Evolutionary conservation across 805 yeast species (phyloP).

Genomic region (Lachancea sp.): DNA sequence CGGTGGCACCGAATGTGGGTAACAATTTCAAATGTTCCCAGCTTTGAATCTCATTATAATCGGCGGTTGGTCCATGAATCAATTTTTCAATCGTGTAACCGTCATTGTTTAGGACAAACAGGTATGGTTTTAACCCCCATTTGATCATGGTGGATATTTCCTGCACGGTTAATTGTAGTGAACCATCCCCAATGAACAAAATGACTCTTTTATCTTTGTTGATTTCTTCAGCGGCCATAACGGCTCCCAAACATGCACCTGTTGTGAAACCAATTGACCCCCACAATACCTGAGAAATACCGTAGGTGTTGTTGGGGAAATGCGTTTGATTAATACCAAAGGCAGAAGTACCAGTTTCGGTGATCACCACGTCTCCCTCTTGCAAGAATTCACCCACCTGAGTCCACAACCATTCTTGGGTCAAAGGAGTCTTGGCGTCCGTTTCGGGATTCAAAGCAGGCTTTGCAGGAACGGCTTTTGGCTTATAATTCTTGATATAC

Average conservation of each 20-base stretch:
- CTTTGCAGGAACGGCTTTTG: slow-evolving; percentile 50
- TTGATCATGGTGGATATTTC: slow-evolving; percentile 64
- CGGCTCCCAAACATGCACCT: slow-evolving; percentile 64
- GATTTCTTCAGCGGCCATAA: slow-evolving; percentile 58
- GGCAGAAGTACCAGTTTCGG: slow-evolving; percentile 73
- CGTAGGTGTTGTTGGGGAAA: slow-evolving; percentile 55
- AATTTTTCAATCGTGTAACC: slow-evolving; percentile 73
- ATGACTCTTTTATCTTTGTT: slow-evolving; percentile 57
- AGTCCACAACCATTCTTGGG: slow-evolving; percentile 68
- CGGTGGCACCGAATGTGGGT: slow-evolving; percentile 44
- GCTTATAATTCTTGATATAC: slow-evolving; percentile 40
- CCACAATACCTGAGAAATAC: slow-evolving; percentile 71
- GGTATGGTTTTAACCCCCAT: slow-evolving; percentile 60
- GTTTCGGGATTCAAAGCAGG: slow-evolving; percentile 43
- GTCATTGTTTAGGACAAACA: slow-evolving; percentile 62
- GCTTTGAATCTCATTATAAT: slow-evolving; percentile 59
- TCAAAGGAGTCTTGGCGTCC: slow-evolving; percentile 40
- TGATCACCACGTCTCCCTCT: slow-evolving; percentile 59
- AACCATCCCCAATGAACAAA: slow-evolving; percentile 70
- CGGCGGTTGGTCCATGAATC: slow-evolving; percentile 61
- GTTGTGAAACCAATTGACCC: slow-evolving; percentile 69
- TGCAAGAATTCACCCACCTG: slow-evolving; percentile 54
- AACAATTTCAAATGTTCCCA: slow-evolving; percentile 60
- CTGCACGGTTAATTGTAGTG: slow-evolving; percentile 67
- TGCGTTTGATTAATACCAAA: slow-evolving; percentile 62